Base-by-base conservation (phyloP, 352 stramenopile species). In the Phytophthora ramorum region DNA sequence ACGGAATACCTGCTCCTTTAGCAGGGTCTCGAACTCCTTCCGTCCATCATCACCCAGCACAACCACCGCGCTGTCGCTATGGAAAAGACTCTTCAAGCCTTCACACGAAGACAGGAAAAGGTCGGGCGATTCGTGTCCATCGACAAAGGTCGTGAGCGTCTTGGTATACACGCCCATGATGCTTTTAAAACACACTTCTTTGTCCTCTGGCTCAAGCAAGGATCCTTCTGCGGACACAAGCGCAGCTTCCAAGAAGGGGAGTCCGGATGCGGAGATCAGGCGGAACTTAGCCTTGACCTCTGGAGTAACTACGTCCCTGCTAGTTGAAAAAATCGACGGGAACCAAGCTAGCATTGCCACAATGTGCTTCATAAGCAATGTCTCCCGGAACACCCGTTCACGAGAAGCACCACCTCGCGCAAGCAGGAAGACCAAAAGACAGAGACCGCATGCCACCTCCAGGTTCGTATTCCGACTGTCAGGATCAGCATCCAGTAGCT, bases 221-320 rank as follows among this genome's bases (percentile, higher is more conserved):
- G 63, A 62, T 10, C 34, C 63, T 58, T 81, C 69, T 35, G 56
- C 60, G 4, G 70, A 79, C 26, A 87, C 59, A 7, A 85, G 41
- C 4, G 75, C 70, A 19, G 64, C 76, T 52, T 89, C 79, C 10
- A 92, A 52, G 54, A 93, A 89, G 20, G 74, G 71, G 7, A 91
- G 58, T 8, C 75, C 79, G 3, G 59, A 63, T 1, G 37, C 59
- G 34, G 90, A 67, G 6, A 90, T 65, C 17, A 68, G 62, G 34
- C 45, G 58, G 44, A 79, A 79, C 37, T 81, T 79, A 6, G 59
- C 51, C 41, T 72, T 65, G 6, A 85, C 30, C 20, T 73, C 69
- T 16, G 59, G 17, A 1, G 40, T 63, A n/a, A 60, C 44, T 5
- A 57, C 16, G 6, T 75, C 30, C 41, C 71, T 53, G 32, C 19